A percentile compares a stretch with the other conserved stretches of the same genome.
phyloP scores from a whole-genome alignment of 495 filamentous ascomycete genomes.

The Aspergillus steynii region DNA sequence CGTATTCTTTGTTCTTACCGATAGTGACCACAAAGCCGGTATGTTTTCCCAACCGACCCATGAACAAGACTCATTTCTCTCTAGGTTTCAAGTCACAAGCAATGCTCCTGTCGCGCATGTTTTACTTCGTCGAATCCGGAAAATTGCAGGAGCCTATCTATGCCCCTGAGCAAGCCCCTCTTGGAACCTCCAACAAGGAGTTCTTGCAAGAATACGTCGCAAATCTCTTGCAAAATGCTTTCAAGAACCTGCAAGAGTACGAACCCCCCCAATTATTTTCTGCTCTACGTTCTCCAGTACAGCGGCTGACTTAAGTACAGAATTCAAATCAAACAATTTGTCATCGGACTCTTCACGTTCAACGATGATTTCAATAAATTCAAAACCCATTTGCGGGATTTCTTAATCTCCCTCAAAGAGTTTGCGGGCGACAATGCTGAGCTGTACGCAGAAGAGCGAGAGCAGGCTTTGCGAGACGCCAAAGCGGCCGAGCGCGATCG shows the following conservation, averaged over 20 bases:
- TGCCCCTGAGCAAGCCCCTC: slow-evolving; percentile 71
- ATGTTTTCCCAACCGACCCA: slow-evolving; percentile 22
- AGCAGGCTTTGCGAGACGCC: slow-evolving; percentile 76
- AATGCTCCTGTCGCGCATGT: slow-evolving; percentile 90
- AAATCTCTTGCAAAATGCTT: slow-evolving; percentile 83
- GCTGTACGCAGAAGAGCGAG: slow-evolving; percentile 92
- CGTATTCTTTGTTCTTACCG: slow-evolving; percentile 96
- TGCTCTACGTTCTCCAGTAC: neutral
- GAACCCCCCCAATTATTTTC: slow-evolving; percentile 29
- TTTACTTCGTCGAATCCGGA: slow-evolving; percentile 81
- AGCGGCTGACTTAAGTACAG: slow-evolving; percentile 52
- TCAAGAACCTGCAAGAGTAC: slow-evolving; percentile 89
- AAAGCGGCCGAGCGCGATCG: slow-evolving; percentile 80
- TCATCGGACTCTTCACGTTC: slow-evolving; percentile 77
- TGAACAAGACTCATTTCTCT: slow-evolving; percentile 9
- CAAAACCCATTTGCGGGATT: slow-evolving; percentile 92
- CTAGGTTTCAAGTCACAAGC: slow-evolving; percentile 93
- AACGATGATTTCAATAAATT: slow-evolving; percentile 84
- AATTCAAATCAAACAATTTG: slow-evolving; percentile 83
- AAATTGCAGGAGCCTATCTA: slow-evolving; percentile 94
- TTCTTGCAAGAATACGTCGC: slow-evolving; percentile 86
- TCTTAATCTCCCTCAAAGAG: slow-evolving; percentile 95
- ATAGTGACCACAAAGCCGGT: slow-evolving; percentile 96
- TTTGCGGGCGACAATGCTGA: slow-evolving; percentile 83
- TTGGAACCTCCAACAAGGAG: slow-evolving; percentile 83